Base-by-base conservation (phyloP, 495 filamentous ascomycete genomes). In the Aspergillus ostianus region DNA sequence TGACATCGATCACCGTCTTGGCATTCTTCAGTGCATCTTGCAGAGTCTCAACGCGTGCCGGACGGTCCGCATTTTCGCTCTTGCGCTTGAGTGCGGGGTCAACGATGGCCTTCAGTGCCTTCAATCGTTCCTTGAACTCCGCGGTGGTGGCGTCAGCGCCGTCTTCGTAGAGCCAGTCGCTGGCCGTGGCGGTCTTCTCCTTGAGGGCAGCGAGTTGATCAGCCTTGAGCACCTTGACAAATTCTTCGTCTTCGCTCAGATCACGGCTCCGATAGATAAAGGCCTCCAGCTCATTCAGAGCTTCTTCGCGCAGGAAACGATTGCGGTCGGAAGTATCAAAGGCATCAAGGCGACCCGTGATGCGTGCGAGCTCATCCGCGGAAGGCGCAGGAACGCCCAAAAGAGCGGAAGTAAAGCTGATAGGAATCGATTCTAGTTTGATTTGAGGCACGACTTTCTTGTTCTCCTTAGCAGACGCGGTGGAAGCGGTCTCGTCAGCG, bases 241-340 rank as follows among this genome's bases (percentile, higher is more conserved):
- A 97, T 17, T 81, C 82, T 56, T 88, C 84, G 61, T 89, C 86
- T 17, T 88, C 86, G 10, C 95, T 73, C 19, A 92, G 77, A 73
- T 97, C 95, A 6, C 92, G 87, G 46, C 88, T 84, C 60, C 85
- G 87, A 80, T 99, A 99, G 47, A 92, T 96, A 71, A 90, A 96
- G n/a, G 82, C 85, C 71, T 99, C 94, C 26, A 99, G 85, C 64
- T 89, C 87, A 76, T 99, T 99, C 27, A 97, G 77, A 10, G 90
- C 83, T 72, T 97, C 94, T 70, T 97, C 93, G 32, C 93, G 87
- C 48, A 85, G 77, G 47, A 85, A 73, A 29, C 92, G 90, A 6
- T 87, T 82, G 49, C 79, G 77, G 74, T 99, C 94, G 1, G 91
- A 97, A 21, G 83, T 78, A 63, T 92, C 92, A 59, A 97, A 96